Base-by-base conservation (phyloP, 2,329 filamentous ascomycete species). In the Plenodomus tracheiphilus region DNA sequence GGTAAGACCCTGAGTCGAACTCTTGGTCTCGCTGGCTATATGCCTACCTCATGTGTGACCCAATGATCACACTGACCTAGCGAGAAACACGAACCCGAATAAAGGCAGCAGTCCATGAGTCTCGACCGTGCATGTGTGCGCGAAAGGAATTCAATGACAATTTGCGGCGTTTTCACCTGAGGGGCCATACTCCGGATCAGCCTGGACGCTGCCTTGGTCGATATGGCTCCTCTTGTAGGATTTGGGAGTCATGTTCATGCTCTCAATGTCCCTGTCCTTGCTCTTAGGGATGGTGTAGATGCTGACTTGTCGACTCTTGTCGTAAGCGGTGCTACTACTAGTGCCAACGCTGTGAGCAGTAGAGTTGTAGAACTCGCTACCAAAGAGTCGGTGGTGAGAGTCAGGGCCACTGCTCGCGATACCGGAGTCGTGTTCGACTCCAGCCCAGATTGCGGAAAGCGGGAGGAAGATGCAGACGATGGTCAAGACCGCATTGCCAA, bases 381-480 rank as follows among this genome's bases (percentile, higher is more conserved):
- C 51, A 19, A 70, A 58, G 25, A 70, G 56, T 4, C 52, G 58
- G 8, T 65, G 65, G 45, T 69, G 68, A 6, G 59, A 51, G 46
- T 68, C 55, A 8, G 56, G 55, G 19, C 61, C 59, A 43, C 57
- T 49, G 15, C 51, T 39, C 17, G 53, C 59, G 37, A 66, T 36
- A 16, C 43, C 40, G 6, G 55, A 47, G 13, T 70, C 64, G 44
- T 61, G 64, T 39, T 60, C 52, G 20, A 71, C 61, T 25, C 68
- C 64, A 38, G 85, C 85, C 86, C 86, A 88, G 56, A 88, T 78
- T 16, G 84, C 81, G 13, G 84, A 86, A 10, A 88, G 75, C 1
- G 86, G 86, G 15, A 88, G 79, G 53, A 83, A 84, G 51, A 87
- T 77, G 48, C 80, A 81, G 30, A 85, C 80, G 17, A 84, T 69